phyloP scores from a whole-genome alignment of 257 asterid species.

The Gentiana dahurica region DNA sequence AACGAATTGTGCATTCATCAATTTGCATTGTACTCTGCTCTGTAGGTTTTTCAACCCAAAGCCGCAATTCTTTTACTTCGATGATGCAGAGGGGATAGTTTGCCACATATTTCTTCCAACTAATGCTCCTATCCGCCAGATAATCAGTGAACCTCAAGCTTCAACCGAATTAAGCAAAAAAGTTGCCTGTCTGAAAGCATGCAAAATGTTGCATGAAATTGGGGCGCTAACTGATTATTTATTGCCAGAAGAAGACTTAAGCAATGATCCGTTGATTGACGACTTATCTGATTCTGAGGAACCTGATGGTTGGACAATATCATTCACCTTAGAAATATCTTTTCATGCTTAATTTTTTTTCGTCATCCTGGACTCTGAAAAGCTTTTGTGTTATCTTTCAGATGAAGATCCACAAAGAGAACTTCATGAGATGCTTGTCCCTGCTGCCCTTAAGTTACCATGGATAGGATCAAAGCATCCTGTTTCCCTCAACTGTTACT shows the following conservation, averaged over 20 bases:
- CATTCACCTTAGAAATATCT: too few species aligned
- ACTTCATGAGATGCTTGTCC: constrained; percentile 92
- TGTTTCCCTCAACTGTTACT: constrained; percentile 48
- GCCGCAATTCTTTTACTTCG: constrained; percentile 59
- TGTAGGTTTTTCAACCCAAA: constrained; percentile 70
- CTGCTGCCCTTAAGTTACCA: constrained; percentile 54
- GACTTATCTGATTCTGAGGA: constrained; percentile 51
- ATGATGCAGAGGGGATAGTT: constrained; percentile 60
- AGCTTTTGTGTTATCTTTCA: constrained; percentile 21
- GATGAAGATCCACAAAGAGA: constrained; percentile 64
- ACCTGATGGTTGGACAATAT: constrained; percentile 44
- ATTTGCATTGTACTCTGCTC: constrained; percentile 13
- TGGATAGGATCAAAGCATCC: constrained; percentile 47
- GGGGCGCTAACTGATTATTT: constrained; percentile 92
- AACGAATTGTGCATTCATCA: background rate
- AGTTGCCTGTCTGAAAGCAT: constrained; percentile 92
- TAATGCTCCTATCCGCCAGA: constrained; percentile 75
- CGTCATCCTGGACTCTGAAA: constrained; percentile 8
- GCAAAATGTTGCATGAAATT: constrained; percentile 71
- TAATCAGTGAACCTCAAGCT: constrained; percentile 54
- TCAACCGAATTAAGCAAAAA: constrained; percentile 69
- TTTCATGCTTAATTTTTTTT: background rate
- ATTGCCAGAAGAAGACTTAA: constrained; percentile 65
- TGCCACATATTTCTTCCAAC: constrained; percentile 77
- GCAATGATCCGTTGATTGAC: constrained; percentile 30